phyloP scores from a whole-genome alignment of 306 rosid genomes.

The apple (Malus domestica) region DNA sequence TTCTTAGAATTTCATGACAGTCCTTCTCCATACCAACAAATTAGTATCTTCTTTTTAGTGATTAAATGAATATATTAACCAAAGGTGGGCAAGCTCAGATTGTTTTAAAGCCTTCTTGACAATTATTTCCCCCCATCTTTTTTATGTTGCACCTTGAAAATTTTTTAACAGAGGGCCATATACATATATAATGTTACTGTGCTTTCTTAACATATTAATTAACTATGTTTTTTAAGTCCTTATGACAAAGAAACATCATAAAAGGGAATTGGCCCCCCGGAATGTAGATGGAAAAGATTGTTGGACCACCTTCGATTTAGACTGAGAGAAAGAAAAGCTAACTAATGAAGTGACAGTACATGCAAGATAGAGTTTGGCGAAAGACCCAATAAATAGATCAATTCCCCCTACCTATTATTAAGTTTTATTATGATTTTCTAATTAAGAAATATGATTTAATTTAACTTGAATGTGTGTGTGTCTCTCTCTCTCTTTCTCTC shows the following conservation, averaged over 20 bases:
- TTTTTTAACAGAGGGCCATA: too few relatives aligned
- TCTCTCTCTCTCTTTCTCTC: not conserved
- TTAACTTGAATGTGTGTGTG: not conserved
- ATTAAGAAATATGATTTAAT: not conserved
- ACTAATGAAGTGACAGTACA: not conserved
- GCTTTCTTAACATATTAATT: not conserved
- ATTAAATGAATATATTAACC: too few relatives aligned
- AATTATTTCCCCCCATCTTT: not conserved
- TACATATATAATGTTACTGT: not conserved
- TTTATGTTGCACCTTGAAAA: not conserved
- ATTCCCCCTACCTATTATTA: not conserved
- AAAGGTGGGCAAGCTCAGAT: not conserved
- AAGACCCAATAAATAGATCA: not conserved
- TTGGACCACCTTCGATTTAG: not conserved
- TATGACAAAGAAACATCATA: not conserved
- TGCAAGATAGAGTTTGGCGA: not conserved
- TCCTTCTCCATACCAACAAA: not conserved
- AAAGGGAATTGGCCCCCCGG: not conserved
- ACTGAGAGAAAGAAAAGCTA: slow-evolving; percentile 12
- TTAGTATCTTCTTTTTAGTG: too few relatives aligned
- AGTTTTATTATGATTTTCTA: not conserved
- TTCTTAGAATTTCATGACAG: not conserved
- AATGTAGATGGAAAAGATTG: slow-evolving; percentile 14
- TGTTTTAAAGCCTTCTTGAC: not conserved
- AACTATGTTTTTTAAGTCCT: not conserved